Evolutionary conservation across 2,329 filamentous ascomycete genomes (phyloP).

Genomic region (Pseudogymnoascus sp.): DNA sequence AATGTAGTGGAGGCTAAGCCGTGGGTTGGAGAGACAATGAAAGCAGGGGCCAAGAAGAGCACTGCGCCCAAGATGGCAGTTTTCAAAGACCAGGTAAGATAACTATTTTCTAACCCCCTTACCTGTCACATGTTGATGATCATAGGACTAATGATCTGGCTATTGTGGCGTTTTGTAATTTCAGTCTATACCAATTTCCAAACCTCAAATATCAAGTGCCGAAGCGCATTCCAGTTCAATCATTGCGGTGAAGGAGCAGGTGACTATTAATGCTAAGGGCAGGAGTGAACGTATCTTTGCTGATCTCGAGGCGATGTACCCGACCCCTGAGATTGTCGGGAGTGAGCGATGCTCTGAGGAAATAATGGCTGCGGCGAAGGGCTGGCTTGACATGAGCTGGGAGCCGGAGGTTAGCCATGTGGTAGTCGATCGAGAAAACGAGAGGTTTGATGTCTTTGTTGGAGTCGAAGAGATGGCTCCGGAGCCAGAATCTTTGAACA

Average conservation of each 20-base stretch:
- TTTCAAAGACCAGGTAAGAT: conserved; percentile 92
- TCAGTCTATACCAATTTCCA: conserved; percentile 46
- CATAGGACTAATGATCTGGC: conserved; percentile 83
- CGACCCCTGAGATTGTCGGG: conserved; percentile 59
- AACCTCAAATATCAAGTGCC: conserved; percentile 40
- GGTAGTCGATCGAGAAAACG: not conserved
- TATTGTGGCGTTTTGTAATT: conserved; percentile 46
- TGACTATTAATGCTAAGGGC: conserved; percentile 75
- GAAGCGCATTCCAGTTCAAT: conserved; percentile 44
- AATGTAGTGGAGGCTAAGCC: conserved; percentile 79
- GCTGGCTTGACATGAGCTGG: conserved; percentile 56
- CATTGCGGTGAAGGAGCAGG: conserved; percentile 65
- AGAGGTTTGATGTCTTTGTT: conserved; percentile 6
- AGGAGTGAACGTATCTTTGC: conserved; percentile 82
- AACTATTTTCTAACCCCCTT: conserved; percentile 24
- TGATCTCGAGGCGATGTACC: conserved; percentile 78
- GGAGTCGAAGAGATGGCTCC: not conserved
- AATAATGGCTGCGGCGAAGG: conserved; percentile 68
- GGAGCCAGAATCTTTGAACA: not conserved
- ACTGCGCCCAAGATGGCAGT: conserved; percentile 75
- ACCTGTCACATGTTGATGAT: conserved; percentile 68
- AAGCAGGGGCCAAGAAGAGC: conserved; percentile 74
- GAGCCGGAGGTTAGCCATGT: conserved; percentile 25
- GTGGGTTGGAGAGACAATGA: conserved; percentile 86
- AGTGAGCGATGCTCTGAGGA: conserved; percentile 89